A percentile compares a stretch with the other conserved stretches of the same genome.
These are phyloP conservation scores for Populus trichocarpa DNA, from an alignment of 441 rosid species.

Conservation along the genomic window DNA sequence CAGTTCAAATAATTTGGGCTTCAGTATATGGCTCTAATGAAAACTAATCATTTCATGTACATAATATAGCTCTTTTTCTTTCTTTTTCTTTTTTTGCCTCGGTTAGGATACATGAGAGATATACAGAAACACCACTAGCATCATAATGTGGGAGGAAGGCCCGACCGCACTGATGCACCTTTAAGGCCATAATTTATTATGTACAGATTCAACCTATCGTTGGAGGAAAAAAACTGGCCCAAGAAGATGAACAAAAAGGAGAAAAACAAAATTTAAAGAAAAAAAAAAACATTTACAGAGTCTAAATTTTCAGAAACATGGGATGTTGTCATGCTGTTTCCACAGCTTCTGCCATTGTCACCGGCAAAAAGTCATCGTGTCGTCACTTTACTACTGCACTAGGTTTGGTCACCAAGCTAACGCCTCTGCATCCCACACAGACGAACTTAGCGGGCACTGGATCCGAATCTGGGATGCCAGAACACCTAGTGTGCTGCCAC, in stretches of 20 bases:
- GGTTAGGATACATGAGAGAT: neutral
- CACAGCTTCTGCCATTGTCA: neutral
- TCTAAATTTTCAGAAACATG: neutral
- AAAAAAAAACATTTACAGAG: neutral
- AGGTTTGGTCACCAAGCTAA: neutral
- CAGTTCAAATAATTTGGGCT: neutral
- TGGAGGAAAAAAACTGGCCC: neutral
- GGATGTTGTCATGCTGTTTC: neutral
- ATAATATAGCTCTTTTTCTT: neutral
- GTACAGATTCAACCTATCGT: neutral
- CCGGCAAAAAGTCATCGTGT: neutral
- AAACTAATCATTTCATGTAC: neutral
- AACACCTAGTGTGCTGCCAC: conserved; percentile 78
- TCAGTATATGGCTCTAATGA: too few species aligned
- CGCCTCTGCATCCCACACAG: conserved; percentile 41
- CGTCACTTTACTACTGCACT: conserved; percentile 12
- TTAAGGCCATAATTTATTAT: neutral
- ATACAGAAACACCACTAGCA: neutral
- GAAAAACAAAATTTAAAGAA: too few species aligned
- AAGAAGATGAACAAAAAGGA: neutral
- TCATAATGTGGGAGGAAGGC: neutral
- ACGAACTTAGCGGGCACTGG: conserved; percentile 58
- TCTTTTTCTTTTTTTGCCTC: neutral
- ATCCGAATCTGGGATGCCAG: conserved; percentile 46
- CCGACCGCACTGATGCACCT: neutral